phyloP scores from a whole-genome alignment of 1,284 basidiomycete species.

The Leccinum colubrinum region DNA sequence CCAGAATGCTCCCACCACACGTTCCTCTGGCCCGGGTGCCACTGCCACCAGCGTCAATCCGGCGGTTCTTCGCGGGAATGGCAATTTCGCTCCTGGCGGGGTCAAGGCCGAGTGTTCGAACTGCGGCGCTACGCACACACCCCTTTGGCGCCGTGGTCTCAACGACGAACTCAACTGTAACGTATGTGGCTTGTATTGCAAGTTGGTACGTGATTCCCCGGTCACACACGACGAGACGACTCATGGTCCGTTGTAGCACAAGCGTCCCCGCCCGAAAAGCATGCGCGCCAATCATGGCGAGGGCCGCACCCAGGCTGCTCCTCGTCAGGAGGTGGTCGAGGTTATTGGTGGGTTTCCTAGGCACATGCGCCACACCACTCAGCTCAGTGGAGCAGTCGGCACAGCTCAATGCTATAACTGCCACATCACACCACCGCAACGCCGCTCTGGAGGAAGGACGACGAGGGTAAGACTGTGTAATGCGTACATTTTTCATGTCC shows the following conservation, averaged over 20 bases:
- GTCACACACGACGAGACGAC: too few species aligned
- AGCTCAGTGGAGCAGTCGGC: constrained; percentile 30
- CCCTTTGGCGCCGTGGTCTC: constrained; percentile 27
- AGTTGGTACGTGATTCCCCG: too few species aligned
- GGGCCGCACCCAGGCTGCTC: constrained; percentile 44
- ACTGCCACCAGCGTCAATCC: too few species aligned
- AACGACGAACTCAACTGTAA: too few species aligned
- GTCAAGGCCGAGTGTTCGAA: constrained; percentile 38
- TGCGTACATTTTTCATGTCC: constrained; percentile 53
- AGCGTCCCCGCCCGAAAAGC: constrained; percentile 44
- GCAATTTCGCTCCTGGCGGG: too few species aligned
- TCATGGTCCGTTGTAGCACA: too few species aligned
- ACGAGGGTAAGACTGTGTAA: constrained; percentile 93
- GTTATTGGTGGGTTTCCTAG: constrained; percentile 46
- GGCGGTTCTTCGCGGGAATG: too few species aligned
- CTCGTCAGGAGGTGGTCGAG: constrained; percentile 52
- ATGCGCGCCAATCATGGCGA: constrained; percentile 76
- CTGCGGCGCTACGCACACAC: constrained; percentile 70
- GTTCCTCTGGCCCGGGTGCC: too few species aligned
- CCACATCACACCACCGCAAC: constrained; percentile 77
- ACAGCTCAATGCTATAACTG: constrained; percentile 86
- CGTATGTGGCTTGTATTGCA: too few species aligned
- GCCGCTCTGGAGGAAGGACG: constrained; percentile 89
- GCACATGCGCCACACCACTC: constrained; percentile 21
- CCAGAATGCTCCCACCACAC: too few species aligned